Percentiles rank a stretch among this genome's conserved stretches.
These are phyloP conservation scores for Eucommia ulmoides DNA, from an alignment of 257 asterid species.

Conservation along the genomic window DNA sequence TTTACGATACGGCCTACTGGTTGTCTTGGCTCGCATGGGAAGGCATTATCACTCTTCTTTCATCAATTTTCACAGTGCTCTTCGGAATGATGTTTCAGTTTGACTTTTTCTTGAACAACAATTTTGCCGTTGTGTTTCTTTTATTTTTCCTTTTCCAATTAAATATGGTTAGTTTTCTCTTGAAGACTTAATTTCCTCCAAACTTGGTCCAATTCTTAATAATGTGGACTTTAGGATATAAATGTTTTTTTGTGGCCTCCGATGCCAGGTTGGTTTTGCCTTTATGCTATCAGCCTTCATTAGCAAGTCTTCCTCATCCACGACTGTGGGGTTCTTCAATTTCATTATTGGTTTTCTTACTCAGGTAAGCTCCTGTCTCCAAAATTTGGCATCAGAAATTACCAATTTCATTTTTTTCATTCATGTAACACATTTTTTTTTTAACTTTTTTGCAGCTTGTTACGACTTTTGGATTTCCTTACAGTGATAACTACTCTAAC, in stretches of 20 bases:
- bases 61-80: conserved; percentile 67
- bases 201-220: conserved; percentile 1
- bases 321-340: conserved; percentile 54
- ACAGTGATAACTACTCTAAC: conserved; percentile 28
- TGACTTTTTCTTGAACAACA: conserved; percentile 75
- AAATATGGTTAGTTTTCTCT: conserved; percentile 54
- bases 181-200: conserved; percentile 7
- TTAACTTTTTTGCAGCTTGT: conserved; percentile 51
- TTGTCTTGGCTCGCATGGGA: conserved; percentile 93
- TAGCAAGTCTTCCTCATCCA: conserved; percentile 71
- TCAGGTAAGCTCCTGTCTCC: conserved; percentile 43
- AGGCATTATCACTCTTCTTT: conserved; percentile 46
- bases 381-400: conserved; percentile 7
- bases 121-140: conserved; percentile 55
- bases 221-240: conserved; percentile 4
- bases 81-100: conserved; percentile 95
- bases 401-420: too few species aligned
- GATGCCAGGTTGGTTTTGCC: conserved; percentile 63
- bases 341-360: conserved; percentile 69
- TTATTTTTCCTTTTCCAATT: conserved; percentile 77
- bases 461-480: conserved; percentile 85
- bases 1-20: conserved; percentile 92
- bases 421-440: conserved; percentile 12
- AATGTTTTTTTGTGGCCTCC: conserved; percentile 12
- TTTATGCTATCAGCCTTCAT: conserved; percentile 70